Evolutionary conservation across 805 yeast species (phyloP).

Genomic region (Yarrowia porcina): DNA sequence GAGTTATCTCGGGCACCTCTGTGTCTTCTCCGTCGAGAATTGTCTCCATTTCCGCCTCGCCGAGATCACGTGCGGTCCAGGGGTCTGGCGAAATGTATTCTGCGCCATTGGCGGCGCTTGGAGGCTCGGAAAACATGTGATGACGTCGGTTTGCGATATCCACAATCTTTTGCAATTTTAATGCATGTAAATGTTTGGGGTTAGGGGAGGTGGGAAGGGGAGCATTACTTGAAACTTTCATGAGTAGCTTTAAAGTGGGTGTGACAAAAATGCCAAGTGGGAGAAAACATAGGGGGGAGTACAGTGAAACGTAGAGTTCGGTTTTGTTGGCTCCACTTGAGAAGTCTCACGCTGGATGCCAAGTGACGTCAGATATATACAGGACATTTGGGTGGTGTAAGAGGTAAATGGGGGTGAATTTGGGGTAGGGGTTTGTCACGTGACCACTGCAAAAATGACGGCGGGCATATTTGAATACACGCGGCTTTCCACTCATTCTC

Average conservation of each 20-base stretch:
- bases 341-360: too few species aligned
- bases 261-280: background rate
- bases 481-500: too few species aligned
- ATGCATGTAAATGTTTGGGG: background rate
- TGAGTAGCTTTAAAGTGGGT: background rate
- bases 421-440: too few species aligned
- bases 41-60: conserved; percentile 2
- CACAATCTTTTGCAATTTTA: conserved; percentile 11
- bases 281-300: too few species aligned
- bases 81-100: background rate
- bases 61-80: background rate
- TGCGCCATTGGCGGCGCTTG: background rate
- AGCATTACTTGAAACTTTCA: background rate
- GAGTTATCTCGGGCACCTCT: background rate
- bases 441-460: too few species aligned
- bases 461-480: too few species aligned
- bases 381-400: too few species aligned
- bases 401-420: too few species aligned
- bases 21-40: conserved; percentile 3
- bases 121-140: background rate
- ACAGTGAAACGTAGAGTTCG: too few species aligned
- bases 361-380: too few species aligned
- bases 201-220: background rate
- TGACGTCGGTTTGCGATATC: background rate
- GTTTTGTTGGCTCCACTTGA: too few species aligned